phyloP scores from a whole-genome alignment of 768 basidiomycete genomes.

The Pisolithus orientalis region DNA sequence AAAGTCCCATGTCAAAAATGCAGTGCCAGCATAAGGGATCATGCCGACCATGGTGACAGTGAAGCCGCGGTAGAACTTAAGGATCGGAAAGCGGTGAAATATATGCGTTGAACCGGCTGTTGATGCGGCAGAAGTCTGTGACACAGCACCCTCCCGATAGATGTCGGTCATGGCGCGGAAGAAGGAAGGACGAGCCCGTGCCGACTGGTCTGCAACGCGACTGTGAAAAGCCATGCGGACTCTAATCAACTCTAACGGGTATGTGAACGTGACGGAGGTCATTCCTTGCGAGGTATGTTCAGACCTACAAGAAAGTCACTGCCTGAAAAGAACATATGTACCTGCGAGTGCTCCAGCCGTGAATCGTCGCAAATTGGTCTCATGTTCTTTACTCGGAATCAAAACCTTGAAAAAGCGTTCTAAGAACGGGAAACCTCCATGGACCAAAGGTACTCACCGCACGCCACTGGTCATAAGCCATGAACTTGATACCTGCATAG shows the following conservation, averaged over 20 bases:
- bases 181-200: constrained; percentile 43
- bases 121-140: constrained; percentile 16
- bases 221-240: constrained; percentile 84
- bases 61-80: constrained; percentile 98
- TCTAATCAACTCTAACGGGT: constrained; percentile 91
- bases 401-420: constrained; percentile 46
- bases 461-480: constrained; percentile 89
- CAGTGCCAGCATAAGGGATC: constrained; percentile 92
- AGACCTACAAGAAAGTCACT: neutral
- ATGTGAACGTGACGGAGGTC: constrained; percentile 85
- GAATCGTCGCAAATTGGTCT: constrained; percentile 79
- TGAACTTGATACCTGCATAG: constrained; percentile 95
- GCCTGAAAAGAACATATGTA: constrained; percentile 26
- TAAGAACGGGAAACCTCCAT: neutral
- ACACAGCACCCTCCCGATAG: constrained; percentile 54
- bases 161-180: constrained; percentile 53
- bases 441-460: constrained; percentile 38
- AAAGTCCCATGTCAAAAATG: constrained; percentile 88
- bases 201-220: constrained; percentile 14
- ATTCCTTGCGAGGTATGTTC: constrained; percentile 45
- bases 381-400: constrained; percentile 75
- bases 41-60: constrained; percentile 87
- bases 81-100: constrained; percentile 62
- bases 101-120: constrained; percentile 18
- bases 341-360: constrained; percentile 85